Conservation (phyloP, 148 eudicot genomes). For the Cornus suecica region DNA sequence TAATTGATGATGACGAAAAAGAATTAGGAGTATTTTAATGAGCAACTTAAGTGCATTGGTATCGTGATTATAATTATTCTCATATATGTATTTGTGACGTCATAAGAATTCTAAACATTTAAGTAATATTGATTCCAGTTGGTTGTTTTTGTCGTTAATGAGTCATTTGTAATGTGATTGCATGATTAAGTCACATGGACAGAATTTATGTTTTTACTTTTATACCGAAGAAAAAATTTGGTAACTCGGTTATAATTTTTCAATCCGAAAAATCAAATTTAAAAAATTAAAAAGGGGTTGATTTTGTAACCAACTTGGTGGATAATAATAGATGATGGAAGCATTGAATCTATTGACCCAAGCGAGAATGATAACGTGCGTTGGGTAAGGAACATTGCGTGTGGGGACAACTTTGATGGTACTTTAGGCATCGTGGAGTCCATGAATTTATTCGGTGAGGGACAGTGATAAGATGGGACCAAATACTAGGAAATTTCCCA, state of each 20-base stretch:
- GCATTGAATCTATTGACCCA: too few relatives aligned
- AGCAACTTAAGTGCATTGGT: neutral
- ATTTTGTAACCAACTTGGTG: too few relatives aligned
- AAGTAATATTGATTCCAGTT: too few relatives aligned
- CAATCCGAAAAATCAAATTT: too few relatives aligned
- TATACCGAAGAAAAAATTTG: too few relatives aligned
- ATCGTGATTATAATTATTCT: neutral
- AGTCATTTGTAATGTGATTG: too few relatives aligned
- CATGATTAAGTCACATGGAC: too few relatives aligned
- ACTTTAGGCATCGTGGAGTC: neutral
- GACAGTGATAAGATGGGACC: neutral
- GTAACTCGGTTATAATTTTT: too few relatives aligned
- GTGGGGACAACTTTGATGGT: neutral
- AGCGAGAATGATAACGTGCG: neutral
- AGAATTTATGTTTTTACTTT: too few relatives aligned
- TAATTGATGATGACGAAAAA: constrained; percentile 31
- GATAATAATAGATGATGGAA: too few relatives aligned
- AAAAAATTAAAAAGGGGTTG: too few relatives aligned
- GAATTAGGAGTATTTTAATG: neutral
- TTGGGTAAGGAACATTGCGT: neutral
- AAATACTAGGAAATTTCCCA: neutral
- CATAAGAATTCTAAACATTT: neutral
- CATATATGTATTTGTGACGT: neutral
- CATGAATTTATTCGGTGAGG: neutral
- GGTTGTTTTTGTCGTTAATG: too few relatives aligned